Evolutionary conservation across 257 asterid species (phyloP).

Genomic region (Solanum peruvianum): DNA sequence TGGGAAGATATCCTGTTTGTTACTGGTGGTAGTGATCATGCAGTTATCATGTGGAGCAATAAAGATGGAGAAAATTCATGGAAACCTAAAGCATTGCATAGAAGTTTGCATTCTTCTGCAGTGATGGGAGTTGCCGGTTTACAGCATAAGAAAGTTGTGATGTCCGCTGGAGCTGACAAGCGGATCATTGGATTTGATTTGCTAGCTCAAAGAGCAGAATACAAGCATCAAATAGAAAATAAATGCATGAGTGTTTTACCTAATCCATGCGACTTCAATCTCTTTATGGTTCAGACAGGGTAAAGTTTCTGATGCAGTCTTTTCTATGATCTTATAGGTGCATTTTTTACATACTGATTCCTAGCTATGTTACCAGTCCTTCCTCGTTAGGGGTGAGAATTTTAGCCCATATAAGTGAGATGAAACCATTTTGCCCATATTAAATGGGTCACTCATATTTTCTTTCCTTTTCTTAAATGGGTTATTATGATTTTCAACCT

Average conservation of each 20-base stretch:
- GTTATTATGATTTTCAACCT: no score
- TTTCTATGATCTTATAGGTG: neutral
- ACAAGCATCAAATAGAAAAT: constrained; percentile 69
- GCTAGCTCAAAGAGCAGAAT: constrained; percentile 40
- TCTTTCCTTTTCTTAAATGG: no score
- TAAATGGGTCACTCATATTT: no score
- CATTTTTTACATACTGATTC: neutral
- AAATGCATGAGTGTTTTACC: constrained; percentile 92
- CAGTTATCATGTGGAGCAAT: constrained; percentile 73
- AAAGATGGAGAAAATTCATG: constrained; percentile 51
- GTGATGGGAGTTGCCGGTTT: constrained; percentile 94
- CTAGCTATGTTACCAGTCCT: neutral
- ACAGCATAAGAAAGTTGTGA: constrained; percentile 58
- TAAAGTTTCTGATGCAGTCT: constrained; percentile 10
- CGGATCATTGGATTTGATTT: constrained; percentile 61
- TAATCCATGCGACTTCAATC: constrained; percentile 89
- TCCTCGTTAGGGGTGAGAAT: neutral
- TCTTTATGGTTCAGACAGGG: constrained; percentile 98
- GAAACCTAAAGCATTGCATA: constrained; percentile 59
- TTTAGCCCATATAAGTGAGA: no score
- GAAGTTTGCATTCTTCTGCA: constrained; percentile 62
- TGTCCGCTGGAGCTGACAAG: constrained; percentile 89
- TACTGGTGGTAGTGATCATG: constrained; percentile 94
- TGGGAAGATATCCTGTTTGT: constrained; percentile 72
- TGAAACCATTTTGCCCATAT: no score